These are phyloP conservation scores for Zygotorulaspora danielsina DNA, from an alignment of 805 yeast genomes.

Conservation along the genomic window DNA sequence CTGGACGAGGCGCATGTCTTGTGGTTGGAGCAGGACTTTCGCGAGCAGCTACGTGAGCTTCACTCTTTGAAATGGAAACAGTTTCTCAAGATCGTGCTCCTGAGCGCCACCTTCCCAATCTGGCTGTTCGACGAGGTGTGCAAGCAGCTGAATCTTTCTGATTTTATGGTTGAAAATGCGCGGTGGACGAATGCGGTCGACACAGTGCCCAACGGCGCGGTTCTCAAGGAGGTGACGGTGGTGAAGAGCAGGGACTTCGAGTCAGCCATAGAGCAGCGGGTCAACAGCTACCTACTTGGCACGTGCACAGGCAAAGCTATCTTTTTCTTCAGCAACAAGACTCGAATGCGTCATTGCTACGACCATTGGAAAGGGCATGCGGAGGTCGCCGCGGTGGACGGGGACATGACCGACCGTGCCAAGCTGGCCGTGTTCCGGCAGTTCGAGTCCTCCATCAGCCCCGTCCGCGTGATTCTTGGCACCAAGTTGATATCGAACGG, in stretches of 20 bases:
- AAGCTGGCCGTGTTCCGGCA: constrained; percentile 1
- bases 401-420: constrained; percentile 3
- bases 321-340: constrained; percentile 1
- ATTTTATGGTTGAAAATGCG: not conserved
- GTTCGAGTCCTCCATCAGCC: not conserved
- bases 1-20: constrained; percentile 2
- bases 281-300: not conserved
- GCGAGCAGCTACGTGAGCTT: not conserved
- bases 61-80: not conserved
- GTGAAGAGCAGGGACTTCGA: not conserved
- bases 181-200: not conserved
- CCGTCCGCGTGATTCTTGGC: not conserved
- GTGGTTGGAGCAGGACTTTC: constrained; percentile 1
- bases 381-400: not conserved
- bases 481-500: not conserved
- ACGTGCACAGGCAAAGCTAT: not conserved
- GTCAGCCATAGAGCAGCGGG: not conserved
- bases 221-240: not conserved
- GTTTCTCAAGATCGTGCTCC: not conserved
- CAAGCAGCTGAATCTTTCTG: constrained; percentile 1
- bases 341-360: constrained; percentile 1
- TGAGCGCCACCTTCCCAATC: constrained; percentile 1
- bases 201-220: not conserved
- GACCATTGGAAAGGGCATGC: not conserved
- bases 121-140: constrained; percentile 1